Evolutionary conservation across 345 rosid genomes (phyloP).

Genomic region (Geranium rotundifolium): DNA sequence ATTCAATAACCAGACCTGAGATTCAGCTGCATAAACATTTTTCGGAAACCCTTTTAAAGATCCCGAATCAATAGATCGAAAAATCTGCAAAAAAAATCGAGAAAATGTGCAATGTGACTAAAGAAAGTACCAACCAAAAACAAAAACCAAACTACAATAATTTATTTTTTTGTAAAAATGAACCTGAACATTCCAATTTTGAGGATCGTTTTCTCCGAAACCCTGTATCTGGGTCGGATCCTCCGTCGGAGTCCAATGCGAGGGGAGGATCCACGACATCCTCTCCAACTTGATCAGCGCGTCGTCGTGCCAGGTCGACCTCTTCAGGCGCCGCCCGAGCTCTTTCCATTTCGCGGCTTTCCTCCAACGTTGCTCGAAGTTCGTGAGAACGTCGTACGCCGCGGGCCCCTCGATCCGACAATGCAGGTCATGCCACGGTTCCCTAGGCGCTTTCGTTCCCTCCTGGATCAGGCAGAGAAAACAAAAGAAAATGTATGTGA

Average conservation of each 20-base stretch:
- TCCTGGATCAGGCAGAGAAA: slow-evolving; percentile 24
- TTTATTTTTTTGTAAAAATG: background rate
- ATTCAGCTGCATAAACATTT: slow-evolving; percentile 39
- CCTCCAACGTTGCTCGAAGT: slow-evolving; percentile 90
- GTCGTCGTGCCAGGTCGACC: slow-evolving; percentile 70
- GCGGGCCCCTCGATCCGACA: slow-evolving; percentile 94
- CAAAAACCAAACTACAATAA: background rate
- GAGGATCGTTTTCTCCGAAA: slow-evolving; percentile 37
- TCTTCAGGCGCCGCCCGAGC: slow-evolving; percentile 47
- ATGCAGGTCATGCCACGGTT: slow-evolving; percentile 90
- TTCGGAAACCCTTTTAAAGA: slow-evolving; percentile 85
- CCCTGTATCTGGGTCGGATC: slow-evolving; percentile 43
- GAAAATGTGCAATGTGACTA: background rate
- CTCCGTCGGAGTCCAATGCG: slow-evolving; percentile 21
- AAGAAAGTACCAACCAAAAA: background rate
- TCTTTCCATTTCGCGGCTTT: slow-evolving; percentile 72
- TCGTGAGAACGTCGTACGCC: slow-evolving; percentile 17
- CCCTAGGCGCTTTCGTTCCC: slow-evolving; percentile 60
- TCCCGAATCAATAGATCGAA: slow-evolving; percentile 78
- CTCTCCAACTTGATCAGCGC: slow-evolving; percentile 68
- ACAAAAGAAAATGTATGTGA: background rate
- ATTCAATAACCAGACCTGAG: slow-evolving; percentile 30
- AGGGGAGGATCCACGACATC: slow-evolving; percentile 80
- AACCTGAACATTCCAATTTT: slow-evolving; percentile 84
- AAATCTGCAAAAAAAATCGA: slow-evolving; percentile 33